Percentiles rank a stretch among this genome's conserved stretches.
Conservation (phyloP, 2,329 filamentous ascomycete genomes). For the Aspergillus viridinutans region DNA sequence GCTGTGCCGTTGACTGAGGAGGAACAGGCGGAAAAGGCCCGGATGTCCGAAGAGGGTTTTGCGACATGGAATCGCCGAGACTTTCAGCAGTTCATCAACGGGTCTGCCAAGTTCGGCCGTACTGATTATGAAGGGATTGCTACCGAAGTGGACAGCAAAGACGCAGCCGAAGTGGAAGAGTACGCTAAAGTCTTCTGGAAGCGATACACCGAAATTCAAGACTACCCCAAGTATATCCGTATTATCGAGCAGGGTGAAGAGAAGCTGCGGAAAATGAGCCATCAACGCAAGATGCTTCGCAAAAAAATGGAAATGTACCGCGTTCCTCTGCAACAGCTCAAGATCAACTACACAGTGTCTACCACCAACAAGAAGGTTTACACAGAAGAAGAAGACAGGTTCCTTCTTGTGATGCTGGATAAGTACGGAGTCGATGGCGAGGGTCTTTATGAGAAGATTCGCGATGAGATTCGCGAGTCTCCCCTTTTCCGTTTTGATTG, state of each 20-base stretch:
- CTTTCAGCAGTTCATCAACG: slow-evolving; percentile 97
- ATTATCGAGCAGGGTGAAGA: slow-evolving; percentile 92
- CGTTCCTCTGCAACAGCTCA: slow-evolving; percentile 95
- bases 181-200: slow-evolving; percentile 98
- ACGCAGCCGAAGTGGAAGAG: slow-evolving; percentile 73
- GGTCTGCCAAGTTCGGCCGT: slow-evolving; percentile 86
- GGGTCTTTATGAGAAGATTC: slow-evolving; percentile 83
- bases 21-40: slow-evolving; percentile 81
- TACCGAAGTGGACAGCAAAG: slow-evolving; percentile 87
- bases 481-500: slow-evolving; percentile 97
- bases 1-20: slow-evolving; percentile 83
- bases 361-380: slow-evolving; percentile 99
- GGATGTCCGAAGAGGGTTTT: slow-evolving; percentile 79
- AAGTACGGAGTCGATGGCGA: slow-evolving; percentile 89
- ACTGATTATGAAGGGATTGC: slow-evolving; percentile 81
- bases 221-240: slow-evolving; percentile 83
- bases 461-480: slow-evolving; percentile 93
- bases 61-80: slow-evolving; percentile 94
- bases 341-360: slow-evolving; percentile 97
- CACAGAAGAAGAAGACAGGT: slow-evolving; percentile 95
- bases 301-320: slow-evolving; percentile 97
- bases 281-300: slow-evolving; percentile 86
- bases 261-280: slow-evolving; percentile 78
- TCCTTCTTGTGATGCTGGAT: slow-evolving; percentile 88
- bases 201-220: slow-evolving; percentile 82